A percentile compares a stretch with the other conserved stretches of the same genome.
Evolutionary conservation across 306 rosid genomes (phyloP).

Genomic region (Albizia julibrissin): DNA sequence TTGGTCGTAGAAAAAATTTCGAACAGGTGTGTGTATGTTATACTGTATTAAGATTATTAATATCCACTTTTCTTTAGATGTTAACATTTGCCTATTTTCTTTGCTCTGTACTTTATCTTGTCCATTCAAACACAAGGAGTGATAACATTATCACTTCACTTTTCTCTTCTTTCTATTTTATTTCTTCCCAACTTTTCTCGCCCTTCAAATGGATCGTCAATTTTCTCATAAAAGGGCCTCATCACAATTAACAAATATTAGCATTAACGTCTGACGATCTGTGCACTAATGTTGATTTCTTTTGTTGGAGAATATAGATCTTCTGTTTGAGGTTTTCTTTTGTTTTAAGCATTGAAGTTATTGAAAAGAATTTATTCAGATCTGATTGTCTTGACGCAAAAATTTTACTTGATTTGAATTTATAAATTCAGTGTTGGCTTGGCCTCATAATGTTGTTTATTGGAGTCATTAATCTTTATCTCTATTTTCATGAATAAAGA

Average conservation of each 20-base stretch:
- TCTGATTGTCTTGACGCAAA: neutral
- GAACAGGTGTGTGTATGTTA: conserved; percentile 75
- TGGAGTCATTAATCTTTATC: neutral
- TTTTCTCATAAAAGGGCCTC: conserved; percentile 4
- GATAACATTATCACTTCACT: too few relatives aligned
- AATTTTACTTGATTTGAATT: neutral
- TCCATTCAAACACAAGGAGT: neutral
- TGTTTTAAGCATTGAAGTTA: neutral
- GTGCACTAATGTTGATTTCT: neutral
- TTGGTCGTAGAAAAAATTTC: conserved; percentile 89
- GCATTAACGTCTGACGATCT: neutral
- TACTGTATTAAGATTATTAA: neutral
- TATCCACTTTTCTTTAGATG: neutral
- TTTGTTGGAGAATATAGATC: neutral
- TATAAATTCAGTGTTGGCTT: neutral
- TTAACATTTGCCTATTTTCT: neutral
- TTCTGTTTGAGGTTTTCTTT: neutral
- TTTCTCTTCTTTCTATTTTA: too few relatives aligned
- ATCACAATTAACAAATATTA: neutral
- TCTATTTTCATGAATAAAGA: neutral
- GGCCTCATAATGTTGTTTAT: neutral
- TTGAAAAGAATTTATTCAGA: neutral
- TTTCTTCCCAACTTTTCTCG: too few relatives aligned
- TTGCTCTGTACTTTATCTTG: too few relatives aligned
- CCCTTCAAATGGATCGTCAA: neutral